Evolutionary conservation across 2,329 filamentous ascomycete genomes (phyloP).

Genomic region (Hawksworthiomyces lignivorus): DNA sequence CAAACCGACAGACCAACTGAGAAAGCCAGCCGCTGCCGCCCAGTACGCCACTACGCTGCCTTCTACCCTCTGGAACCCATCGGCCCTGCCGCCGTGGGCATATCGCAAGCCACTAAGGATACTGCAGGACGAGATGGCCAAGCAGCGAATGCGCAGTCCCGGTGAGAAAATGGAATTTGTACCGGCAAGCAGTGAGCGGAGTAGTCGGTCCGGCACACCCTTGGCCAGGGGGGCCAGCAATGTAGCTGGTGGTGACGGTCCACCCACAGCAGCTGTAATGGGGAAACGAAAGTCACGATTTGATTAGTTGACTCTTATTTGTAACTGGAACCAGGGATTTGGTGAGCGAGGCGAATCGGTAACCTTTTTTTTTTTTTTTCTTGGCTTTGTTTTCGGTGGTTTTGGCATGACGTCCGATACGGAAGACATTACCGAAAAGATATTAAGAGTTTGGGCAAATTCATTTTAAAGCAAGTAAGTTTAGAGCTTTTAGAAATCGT

Average conservation of each 20-base stretch:
- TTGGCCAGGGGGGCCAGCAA: not conserved
- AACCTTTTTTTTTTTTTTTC: too few species aligned
- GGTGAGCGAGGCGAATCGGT: too few species aligned
- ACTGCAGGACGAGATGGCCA: constrained; percentile 37
- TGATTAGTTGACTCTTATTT: constrained; percentile 17
- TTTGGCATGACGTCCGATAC: too few species aligned
- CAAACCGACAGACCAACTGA: too few species aligned
- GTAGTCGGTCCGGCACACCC: constrained; percentile 27
- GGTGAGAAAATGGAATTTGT: constrained; percentile 46
- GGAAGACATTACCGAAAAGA: too few species aligned
- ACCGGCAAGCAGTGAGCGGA: constrained; percentile 19
- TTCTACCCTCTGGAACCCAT: constrained; percentile 50
- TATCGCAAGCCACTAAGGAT: constrained; percentile 42
- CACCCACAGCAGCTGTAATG: constrained; percentile 12
- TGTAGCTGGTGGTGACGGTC: not conserved
- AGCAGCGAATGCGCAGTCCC: constrained; percentile 35
- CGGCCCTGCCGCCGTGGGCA: constrained; percentile 46
- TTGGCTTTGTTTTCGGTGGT: too few species aligned
- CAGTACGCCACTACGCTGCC: constrained; percentile 61
- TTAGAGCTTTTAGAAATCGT: too few species aligned
- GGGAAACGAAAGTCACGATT: constrained; percentile 29
- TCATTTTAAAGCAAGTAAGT: too few species aligned
- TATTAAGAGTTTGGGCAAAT: too few species aligned
- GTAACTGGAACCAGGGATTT: too few species aligned
- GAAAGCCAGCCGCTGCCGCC: constrained; percentile 24